phyloP scores from a whole-genome alignment of 1,139 yeast genomes.

The Dujonia santamariae region DNA sequence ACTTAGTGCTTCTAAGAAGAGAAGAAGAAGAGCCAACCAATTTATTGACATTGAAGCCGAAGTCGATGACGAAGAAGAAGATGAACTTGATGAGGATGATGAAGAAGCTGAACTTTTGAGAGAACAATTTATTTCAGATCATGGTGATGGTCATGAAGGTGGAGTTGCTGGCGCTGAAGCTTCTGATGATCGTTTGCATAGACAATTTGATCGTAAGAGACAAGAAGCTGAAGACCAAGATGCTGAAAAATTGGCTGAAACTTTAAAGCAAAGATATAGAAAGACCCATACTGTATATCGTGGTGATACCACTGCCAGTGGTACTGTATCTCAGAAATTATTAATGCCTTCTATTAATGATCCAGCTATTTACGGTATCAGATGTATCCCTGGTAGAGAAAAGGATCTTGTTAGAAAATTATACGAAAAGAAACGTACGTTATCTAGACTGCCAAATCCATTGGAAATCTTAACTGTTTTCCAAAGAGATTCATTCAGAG shows the following conservation, averaged over 20 bases:
- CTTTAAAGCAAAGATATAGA: constrained; percentile 89
- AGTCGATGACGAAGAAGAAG: constrained; percentile 98
- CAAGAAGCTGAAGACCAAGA: constrained; percentile 92
- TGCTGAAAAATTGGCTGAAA: constrained; percentile 91
- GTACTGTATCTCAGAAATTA: constrained; percentile 86
- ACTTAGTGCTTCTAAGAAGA: constrained; percentile 48
- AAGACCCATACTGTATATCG: constrained; percentile 81
- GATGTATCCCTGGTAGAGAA: constrained; percentile 92
- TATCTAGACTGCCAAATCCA: constrained; percentile 60
- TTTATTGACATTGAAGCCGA: constrained; percentile 99
- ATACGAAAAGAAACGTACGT: constrained; percentile 72
- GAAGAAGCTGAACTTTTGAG: constrained; percentile 84
- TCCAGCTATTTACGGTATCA: constrained; percentile 93
- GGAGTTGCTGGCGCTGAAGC: constrained; percentile 23
- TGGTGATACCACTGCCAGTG: constrained; percentile 74
- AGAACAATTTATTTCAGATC: constrained; percentile 81
- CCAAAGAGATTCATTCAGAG: constrained; percentile 90
- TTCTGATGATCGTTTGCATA: constrained; percentile 69
- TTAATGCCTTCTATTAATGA: constrained; percentile 94
- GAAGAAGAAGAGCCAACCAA: constrained; percentile 76
- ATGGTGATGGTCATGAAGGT: constrained; percentile 45
- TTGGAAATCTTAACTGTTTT: constrained; percentile 84
- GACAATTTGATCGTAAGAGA: constrained; percentile 88
- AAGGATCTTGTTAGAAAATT: constrained; percentile 84
- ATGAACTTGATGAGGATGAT: constrained; percentile 81